phyloP scores from a whole-genome alignment of 495 filamentous ascomycete species.

The Hypoxylon subgilvum region DNA sequence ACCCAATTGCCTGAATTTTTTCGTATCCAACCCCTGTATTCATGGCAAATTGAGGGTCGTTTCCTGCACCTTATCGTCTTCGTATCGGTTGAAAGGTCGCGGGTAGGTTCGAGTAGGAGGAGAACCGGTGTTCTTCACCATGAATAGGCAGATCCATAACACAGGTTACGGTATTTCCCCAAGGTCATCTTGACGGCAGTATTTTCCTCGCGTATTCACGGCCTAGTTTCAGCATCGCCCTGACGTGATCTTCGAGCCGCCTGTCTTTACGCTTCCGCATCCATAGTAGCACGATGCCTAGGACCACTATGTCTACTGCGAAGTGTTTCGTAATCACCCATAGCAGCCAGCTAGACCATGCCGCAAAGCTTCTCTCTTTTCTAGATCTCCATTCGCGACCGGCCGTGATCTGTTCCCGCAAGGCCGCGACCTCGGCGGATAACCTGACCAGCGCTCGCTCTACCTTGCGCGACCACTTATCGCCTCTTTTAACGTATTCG shows the following conservation, averaged over 20 bases:
- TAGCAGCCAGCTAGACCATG: conserved; percentile 76
- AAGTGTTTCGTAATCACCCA: conserved; percentile 76
- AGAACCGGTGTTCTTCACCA: conserved; percentile 5
- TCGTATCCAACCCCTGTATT: too few relatives aligned
- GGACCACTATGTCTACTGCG: conserved; percentile 69
- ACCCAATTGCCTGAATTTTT: too few relatives aligned
- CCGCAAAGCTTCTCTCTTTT: conserved; percentile 61
- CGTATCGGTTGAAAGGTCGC: too few relatives aligned
- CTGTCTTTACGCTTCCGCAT: conserved; percentile 78
- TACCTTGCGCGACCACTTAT: conserved; percentile 79
- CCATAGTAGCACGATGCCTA: conserved; percentile 76
- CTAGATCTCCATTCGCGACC: conserved; percentile 61
- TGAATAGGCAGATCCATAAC: too few relatives aligned
- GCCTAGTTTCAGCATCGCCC: conserved; percentile 65
- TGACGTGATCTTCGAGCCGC: conserved; percentile 77
- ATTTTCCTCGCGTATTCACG: conserved; percentile 65
- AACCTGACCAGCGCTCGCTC: conserved; percentile 88
- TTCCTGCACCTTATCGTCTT: too few relatives aligned
- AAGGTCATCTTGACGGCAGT: conserved; percentile 57
- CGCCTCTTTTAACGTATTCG: conserved; percentile 50
- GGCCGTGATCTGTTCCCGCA: conserved; percentile 87
- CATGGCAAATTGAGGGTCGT: too few relatives aligned
- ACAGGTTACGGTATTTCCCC: conserved; percentile 10
- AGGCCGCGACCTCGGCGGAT: conserved; percentile 90
- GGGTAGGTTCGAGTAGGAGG: too few relatives aligned